Evolutionary conservation across 1,284 basidiomycete genomes (phyloP).

Genomic region (Ceratobasidium sp.): DNA sequence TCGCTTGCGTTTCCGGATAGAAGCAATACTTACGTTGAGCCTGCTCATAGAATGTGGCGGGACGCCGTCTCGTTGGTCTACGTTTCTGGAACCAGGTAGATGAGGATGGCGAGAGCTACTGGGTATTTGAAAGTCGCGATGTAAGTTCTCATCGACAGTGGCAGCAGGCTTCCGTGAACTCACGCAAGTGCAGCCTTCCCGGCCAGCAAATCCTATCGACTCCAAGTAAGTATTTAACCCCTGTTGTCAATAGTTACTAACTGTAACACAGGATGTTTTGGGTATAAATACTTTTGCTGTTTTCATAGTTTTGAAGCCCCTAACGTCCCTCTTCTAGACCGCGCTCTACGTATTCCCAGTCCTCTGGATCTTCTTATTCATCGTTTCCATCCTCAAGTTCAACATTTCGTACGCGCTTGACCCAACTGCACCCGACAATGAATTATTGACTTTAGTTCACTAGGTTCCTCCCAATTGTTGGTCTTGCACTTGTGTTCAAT

Average conservation of each 20-base stretch:
- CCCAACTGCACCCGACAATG: not conserved
- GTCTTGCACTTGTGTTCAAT: conserved; percentile 92
- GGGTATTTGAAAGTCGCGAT: conserved; percentile 96
- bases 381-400: conserved; percentile 90
- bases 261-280: conserved; percentile 85
- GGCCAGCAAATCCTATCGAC: conserved; percentile 91
- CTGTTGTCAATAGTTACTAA: conserved; percentile 36
- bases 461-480: conserved; percentile 89
- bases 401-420: conserved; percentile 76
- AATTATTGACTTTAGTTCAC: conserved; percentile 16
- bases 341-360: conserved; percentile 92
- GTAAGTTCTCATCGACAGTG: conserved; percentile 64
- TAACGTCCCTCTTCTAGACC: conserved; percentile 65
- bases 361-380: conserved; percentile 86
- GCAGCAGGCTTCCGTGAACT: not conserved
- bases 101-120: conserved; percentile 94
- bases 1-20: not conserved
- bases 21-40: not conserved
- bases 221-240: conserved; percentile 72
- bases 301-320: not conserved
- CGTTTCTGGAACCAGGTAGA: conserved; percentile 98
- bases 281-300: conserved; percentile 64
- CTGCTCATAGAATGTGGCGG: conserved; percentile 83
- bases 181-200: conserved; percentile 75
- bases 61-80: conserved; percentile 89